Conservation (phyloP, 371 early-diverging fungal species). For the Rhizomucor miehei region DNA sequence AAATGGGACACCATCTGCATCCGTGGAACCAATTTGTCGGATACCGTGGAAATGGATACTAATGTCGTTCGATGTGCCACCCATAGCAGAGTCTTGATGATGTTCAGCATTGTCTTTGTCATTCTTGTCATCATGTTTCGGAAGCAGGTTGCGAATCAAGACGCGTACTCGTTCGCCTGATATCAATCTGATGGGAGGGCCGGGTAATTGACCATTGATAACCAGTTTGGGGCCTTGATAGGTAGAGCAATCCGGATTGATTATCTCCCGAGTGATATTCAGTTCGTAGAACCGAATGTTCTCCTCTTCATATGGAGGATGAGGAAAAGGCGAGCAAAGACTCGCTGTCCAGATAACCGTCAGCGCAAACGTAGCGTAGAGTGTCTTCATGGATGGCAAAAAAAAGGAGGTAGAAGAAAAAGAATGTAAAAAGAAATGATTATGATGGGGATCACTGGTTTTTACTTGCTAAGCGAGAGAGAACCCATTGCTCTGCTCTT, state of each 20-base stretch:
- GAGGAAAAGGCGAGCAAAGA: neutral
- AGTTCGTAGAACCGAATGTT: conserved; percentile 16
- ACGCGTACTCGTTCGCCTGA: conserved; percentile 39
- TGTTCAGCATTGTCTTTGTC: too few species aligned
- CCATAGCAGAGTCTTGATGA: neutral
- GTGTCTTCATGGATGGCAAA: too few species aligned
- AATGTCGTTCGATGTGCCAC: conserved; percentile 20
- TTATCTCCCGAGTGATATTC: conserved; percentile 21
- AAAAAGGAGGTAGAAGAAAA: too few species aligned
- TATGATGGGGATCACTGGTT: too few species aligned
- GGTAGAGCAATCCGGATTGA: conserved; percentile 39
- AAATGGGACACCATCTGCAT: conserved; percentile 59
- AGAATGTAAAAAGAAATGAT: too few species aligned
- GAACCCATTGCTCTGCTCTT: too few species aligned
- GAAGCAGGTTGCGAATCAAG: conserved; percentile 36
- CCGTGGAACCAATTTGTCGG: conserved; percentile 30
- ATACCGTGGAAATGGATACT: conserved; percentile 50
- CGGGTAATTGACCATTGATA: conserved; percentile 50
- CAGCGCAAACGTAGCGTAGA: too few species aligned
- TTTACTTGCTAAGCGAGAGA: too few species aligned
- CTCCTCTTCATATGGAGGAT: neutral
- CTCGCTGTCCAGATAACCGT: too few species aligned
- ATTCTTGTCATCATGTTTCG: neutral
- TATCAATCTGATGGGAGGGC: conserved; percentile 40
- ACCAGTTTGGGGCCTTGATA: conserved; percentile 22